Conservation (phyloP, 2,329 filamentous ascomycete genomes). For the Pezicula neosporulosa region DNA sequence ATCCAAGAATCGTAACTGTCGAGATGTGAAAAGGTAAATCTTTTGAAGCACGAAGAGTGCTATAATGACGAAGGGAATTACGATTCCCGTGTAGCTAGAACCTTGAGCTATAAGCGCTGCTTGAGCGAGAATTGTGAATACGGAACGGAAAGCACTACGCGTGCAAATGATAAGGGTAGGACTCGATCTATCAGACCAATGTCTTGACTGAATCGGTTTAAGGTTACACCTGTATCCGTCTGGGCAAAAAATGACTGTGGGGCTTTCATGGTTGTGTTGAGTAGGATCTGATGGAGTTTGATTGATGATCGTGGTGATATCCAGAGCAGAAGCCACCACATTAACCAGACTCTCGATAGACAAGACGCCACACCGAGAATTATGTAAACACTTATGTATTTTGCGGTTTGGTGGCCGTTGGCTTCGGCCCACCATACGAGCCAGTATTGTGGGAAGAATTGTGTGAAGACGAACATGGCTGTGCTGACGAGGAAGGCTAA, state of each 20-base stretch:
- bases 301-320: constrained; percentile 23
- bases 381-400: constrained; percentile 12
- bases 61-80: constrained; percentile 17
- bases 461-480: constrained; percentile 15
- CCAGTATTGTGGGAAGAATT: constrained; percentile 24
- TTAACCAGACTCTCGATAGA: not conserved
- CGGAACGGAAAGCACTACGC: not conserved
- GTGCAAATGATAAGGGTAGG: constrained; percentile 9
- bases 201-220: constrained; percentile 15
- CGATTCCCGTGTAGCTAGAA: constrained; percentile 2
- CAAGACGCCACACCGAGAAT: not conserved
- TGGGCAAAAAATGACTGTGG: constrained; percentile 26
- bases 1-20: constrained; percentile 43
- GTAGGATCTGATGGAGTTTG: constrained; percentile 25
- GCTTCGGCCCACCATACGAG: constrained; percentile 26
- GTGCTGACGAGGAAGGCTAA: constrained; percentile 15
- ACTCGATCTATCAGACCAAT: constrained; percentile 16
- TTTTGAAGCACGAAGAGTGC: constrained; percentile 27
- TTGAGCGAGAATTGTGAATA: constrained; percentile 29
- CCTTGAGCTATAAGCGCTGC: not conserved
- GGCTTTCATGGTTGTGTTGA: constrained; percentile 26
- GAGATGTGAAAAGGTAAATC: constrained; percentile 42
- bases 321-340: constrained; percentile 15
- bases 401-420: constrained; percentile 5
- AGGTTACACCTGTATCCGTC: constrained; percentile 6